Evolutionary conservation across 495 filamentous ascomycete genomes (phyloP).

Genomic region (Tuber aestivum): DNA sequence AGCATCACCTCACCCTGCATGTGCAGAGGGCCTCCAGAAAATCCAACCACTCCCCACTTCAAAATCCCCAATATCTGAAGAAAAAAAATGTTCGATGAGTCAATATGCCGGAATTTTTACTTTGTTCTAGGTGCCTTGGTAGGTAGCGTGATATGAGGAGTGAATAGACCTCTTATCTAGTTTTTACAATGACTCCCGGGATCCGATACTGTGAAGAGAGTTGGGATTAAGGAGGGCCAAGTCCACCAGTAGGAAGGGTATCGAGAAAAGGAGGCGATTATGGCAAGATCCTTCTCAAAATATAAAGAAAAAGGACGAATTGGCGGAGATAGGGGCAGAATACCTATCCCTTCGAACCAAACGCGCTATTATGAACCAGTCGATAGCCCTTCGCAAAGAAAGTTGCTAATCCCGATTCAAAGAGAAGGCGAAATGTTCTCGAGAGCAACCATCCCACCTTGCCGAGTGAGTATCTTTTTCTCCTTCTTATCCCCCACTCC

Average conservation of each 20-base stretch:
- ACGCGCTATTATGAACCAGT: neutral
- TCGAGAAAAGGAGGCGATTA: slow-evolving; percentile 9
- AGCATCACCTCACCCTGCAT: neutral
- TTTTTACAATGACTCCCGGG: neutral
- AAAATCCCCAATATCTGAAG: neutral
- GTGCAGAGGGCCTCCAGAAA: neutral
- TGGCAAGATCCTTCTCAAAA: slow-evolving; percentile 9
- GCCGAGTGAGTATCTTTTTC: slow-evolving; percentile 34
- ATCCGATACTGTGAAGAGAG: neutral
- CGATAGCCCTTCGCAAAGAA: neutral
- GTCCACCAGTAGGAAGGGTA: neutral
- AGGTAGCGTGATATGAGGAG: neutral
- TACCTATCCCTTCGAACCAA: slow-evolving; percentile 9
- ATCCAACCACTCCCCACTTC: neutral
- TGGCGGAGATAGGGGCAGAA: slow-evolving; percentile 37
- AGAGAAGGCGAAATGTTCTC: slow-evolving; percentile 47
- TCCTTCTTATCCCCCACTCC: neutral
- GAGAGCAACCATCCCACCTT: slow-evolving; percentile 45
- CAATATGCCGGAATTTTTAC: neutral
- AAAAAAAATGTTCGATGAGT: neutral
- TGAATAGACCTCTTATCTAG: neutral
- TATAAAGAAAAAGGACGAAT: slow-evolving; percentile 21
- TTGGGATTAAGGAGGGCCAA: neutral
- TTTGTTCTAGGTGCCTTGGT: neutral
- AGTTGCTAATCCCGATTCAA: slow-evolving; percentile 47